A percentile compares a stretch with the other conserved stretches of the same genome.
phyloP scores from a whole-genome alignment of 2,329 filamentous ascomycete genomes.

The Aspergillus novoparasiticus region DNA sequence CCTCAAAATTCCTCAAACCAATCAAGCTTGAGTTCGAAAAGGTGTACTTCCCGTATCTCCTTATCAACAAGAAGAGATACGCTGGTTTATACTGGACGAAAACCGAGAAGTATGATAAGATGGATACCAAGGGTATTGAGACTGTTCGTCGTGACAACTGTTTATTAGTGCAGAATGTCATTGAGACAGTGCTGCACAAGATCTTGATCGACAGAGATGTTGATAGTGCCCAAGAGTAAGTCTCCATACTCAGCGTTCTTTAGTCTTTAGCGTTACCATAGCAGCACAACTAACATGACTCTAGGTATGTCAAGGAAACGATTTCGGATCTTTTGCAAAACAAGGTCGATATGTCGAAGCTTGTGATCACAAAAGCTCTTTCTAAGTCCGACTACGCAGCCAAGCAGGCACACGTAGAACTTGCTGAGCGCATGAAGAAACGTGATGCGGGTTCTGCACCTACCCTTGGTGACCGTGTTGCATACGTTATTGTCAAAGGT shows the following conservation, averaged over 20 bases:
- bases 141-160: slow-evolving; percentile 98
- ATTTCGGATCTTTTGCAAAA: slow-evolving; percentile 96
- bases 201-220: slow-evolving; percentile 92
- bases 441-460: slow-evolving; percentile 94
- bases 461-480: slow-evolving; percentile 89
- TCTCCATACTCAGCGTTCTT: slow-evolving; percentile 21
- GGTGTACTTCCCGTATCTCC: slow-evolving; percentile 94
- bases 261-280: not conserved
- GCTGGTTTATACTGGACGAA: slow-evolving; percentile 98
- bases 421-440: slow-evolving; percentile 95
- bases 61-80: slow-evolving; percentile 99
- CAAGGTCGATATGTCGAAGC: slow-evolving; percentile 97
- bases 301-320: slow-evolving; percentile 90
- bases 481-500: slow-evolving; percentile 96
- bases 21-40: slow-evolving; percentile 99
- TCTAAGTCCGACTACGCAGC: slow-evolving; percentile 86
- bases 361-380: slow-evolving; percentile 97
- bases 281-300: slow-evolving; percentile 36
- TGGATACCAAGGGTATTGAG: slow-evolving; percentile 99
- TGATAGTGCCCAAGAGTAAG: slow-evolving; percentile 88
- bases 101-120: slow-evolving; percentile 94
- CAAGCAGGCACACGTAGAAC: slow-evolving; percentile 94
- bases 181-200: slow-evolving; percentile 94
- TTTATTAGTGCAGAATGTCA: slow-evolving; percentile 90
- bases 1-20: slow-evolving; percentile 88